These are phyloP conservation scores for Eremothecium cymbalariae DNA, from an alignment of 1,139 yeast species.

Conservation along the genomic window DNA sequence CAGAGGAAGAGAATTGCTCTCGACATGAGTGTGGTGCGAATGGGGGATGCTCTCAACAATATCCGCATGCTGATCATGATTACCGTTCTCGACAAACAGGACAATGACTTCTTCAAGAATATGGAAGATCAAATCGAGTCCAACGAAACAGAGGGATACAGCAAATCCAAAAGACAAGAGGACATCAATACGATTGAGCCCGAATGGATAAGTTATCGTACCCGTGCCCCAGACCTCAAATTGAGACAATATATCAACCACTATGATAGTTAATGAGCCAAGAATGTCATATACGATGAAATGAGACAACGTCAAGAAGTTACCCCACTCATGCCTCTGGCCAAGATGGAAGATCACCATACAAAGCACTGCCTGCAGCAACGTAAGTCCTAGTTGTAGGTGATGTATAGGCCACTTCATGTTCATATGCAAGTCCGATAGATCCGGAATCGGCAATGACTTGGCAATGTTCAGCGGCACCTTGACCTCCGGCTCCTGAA, in stretches of 20 bases:
- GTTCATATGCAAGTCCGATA: constrained; percentile 51
- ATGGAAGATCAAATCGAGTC: constrained; percentile 81
- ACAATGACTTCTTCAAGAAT: constrained; percentile 66
- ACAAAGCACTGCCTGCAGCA: constrained; percentile 21
- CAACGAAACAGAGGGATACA: constrained; percentile 80
- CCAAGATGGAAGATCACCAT: constrained; percentile 52
- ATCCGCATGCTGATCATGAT: constrained; percentile 30
- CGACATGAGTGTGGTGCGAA: constrained; percentile 45
- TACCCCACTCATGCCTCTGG: constrained; percentile 46
- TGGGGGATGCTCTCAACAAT: constrained; percentile 40
- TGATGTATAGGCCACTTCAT: constrained; percentile 63
- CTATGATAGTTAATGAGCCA: constrained; percentile 61
- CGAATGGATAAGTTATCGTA: constrained; percentile 84
- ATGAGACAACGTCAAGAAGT: constrained; percentile 77
- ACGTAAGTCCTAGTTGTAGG: constrained; percentile 40
- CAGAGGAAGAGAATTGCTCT: constrained; percentile 34
- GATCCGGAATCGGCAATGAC: constrained; percentile 71
- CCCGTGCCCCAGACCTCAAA: constrained; percentile 87
- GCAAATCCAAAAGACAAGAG: constrained; percentile 81
- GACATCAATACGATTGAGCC: constrained; percentile 80
- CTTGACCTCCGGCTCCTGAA: constrained; percentile 80
- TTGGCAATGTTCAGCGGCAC: constrained; percentile 69
- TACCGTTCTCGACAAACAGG: constrained; percentile 35
- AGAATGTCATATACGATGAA: constrained; percentile 78
- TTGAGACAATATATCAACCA: constrained; percentile 74